Evolutionary conservation across 2,329 filamentous ascomycete species (phyloP).

Genomic region (Cladosporium sp.): DNA sequence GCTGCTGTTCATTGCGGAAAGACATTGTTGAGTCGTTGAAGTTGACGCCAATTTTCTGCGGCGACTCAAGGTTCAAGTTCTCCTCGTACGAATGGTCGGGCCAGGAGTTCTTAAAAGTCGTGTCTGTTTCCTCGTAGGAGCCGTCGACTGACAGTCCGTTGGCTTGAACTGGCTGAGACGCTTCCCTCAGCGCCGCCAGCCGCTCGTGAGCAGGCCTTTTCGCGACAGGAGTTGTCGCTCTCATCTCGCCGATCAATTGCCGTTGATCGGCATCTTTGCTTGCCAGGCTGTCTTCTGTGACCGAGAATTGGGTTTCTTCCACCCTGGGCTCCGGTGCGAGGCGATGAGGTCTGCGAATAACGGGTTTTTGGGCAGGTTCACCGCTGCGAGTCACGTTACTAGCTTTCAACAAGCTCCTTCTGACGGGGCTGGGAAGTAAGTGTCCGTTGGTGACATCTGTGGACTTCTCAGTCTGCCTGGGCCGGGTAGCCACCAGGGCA

Average conservation of each 20-base stretch:
- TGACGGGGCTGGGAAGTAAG: slow-evolving; percentile 29
- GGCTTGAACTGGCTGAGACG: slow-evolving; percentile 2
- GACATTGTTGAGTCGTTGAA: slow-evolving; percentile 37
- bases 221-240: slow-evolving; percentile 15
- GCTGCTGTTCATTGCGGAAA: slow-evolving; percentile 7
- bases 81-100: slow-evolving; percentile 36
- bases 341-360: background rate
- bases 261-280: slow-evolving; percentile 37
- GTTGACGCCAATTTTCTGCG: slow-evolving; percentile 39
- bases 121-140: slow-evolving; percentile 20
- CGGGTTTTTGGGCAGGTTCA: background rate
- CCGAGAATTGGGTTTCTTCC: slow-evolving; percentile 16
- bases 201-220: slow-evolving; percentile 14
- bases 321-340: slow-evolving; percentile 17
- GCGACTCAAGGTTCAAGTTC: slow-evolving; percentile 39
- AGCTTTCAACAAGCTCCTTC: slow-evolving; percentile 31
- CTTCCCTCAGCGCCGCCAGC: background rate
- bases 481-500: background rate
- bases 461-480: background rate
- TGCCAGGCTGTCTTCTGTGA: slow-evolving; percentile 26
- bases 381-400: slow-evolving; percentile 22
- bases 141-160: background rate
- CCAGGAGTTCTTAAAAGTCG: slow-evolving; percentile 12
- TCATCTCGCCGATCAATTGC: slow-evolving; percentile 33
- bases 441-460: slow-evolving; percentile 16